Evolutionary conservation across 2,329 filamentous ascomycete genomes (phyloP).

Genomic region (Sclerotinia borealis): DNA sequence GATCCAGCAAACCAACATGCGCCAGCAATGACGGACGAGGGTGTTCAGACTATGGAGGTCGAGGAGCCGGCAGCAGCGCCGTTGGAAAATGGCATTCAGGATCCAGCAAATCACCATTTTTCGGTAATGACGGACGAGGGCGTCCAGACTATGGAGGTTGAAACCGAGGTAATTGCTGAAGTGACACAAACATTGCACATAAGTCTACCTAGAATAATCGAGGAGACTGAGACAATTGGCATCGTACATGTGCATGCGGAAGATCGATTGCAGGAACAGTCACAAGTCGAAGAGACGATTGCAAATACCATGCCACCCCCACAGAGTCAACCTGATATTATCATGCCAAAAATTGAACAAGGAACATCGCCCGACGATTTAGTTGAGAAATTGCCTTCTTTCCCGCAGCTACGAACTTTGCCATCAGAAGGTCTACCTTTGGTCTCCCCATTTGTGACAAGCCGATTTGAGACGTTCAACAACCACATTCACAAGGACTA

Average conservation of each 20-base stretch:
- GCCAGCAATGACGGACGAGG: conserved; percentile 35
- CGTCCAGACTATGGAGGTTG: conserved; percentile 37
- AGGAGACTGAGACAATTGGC: neutral
- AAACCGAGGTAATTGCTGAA: conserved; percentile 20
- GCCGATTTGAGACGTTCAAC: conserved; percentile 6
- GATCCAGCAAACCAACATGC: conserved; percentile 19
- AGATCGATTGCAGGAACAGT: neutral
- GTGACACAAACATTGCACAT: neutral
- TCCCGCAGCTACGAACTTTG: conserved; percentile 23
- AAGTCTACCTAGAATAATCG: neutral
- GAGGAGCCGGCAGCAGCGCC: conserved; percentile 15
- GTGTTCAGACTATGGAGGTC: conserved; percentile 35
- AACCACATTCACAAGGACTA: neutral
- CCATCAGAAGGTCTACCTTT: conserved; percentile 27
- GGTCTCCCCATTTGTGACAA: conserved; percentile 25
- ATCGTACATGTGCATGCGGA: neutral
- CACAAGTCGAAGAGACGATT: neutral
- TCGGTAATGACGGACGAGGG: conserved; percentile 36
- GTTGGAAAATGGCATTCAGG: conserved; percentile 9
- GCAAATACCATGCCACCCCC: conserved; percentile 1
- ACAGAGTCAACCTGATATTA: neutral
- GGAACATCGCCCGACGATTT: neutral
- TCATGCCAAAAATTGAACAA: neutral
- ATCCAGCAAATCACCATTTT: conserved; percentile 18
- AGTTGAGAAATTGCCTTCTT: conserved; percentile 18